Conservation (phyloP, 2,329 filamentous ascomycete genomes). For the Penicillium sclerotigenum region DNA sequence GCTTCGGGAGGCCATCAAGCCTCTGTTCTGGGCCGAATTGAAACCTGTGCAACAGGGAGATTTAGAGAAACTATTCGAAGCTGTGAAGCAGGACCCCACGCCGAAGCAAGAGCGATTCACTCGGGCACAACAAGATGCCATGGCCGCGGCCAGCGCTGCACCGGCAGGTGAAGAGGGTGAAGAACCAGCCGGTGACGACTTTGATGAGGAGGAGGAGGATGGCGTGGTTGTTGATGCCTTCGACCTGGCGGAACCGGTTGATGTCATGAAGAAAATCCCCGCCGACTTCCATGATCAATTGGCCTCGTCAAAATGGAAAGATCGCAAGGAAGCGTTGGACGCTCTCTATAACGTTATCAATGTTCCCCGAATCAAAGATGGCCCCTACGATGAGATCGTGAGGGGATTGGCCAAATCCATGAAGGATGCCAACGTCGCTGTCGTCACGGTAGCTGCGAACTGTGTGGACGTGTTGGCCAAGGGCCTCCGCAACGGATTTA, state of each 20-base stretch:
- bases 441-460: constrained; percentile 88
- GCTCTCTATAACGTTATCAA: constrained; percentile 73
- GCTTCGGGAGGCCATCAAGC: constrained; percentile 97
- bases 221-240: constrained; percentile 72
- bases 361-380: constrained; percentile 87
- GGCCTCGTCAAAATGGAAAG: constrained; percentile 95
- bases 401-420: constrained; percentile 87
- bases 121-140: constrained; percentile 81
- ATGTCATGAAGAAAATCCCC: constrained; percentile 77
- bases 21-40: constrained; percentile 92
- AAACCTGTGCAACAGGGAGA: constrained; percentile 95
- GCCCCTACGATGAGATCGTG: constrained; percentile 78
- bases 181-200: constrained; percentile 45
- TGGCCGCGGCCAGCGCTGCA: constrained; percentile 64
- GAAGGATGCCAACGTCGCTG: constrained; percentile 97
- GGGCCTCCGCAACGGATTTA: constrained; percentile 73
- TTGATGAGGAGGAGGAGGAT: constrained; percentile 60
- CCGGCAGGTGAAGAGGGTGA: constrained; percentile 56
- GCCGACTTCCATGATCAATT: constrained; percentile 79
- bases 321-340: constrained; percentile 90
- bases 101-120: constrained; percentile 90
- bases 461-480: constrained; percentile 88
- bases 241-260: constrained; percentile 80
- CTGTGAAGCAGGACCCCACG: constrained; percentile 77
- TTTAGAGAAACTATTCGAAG: constrained; percentile 89